phyloP scores from a whole-genome alignment of 2,329 filamentous ascomycete species.

The Arthroderma uncinatum region DNA sequence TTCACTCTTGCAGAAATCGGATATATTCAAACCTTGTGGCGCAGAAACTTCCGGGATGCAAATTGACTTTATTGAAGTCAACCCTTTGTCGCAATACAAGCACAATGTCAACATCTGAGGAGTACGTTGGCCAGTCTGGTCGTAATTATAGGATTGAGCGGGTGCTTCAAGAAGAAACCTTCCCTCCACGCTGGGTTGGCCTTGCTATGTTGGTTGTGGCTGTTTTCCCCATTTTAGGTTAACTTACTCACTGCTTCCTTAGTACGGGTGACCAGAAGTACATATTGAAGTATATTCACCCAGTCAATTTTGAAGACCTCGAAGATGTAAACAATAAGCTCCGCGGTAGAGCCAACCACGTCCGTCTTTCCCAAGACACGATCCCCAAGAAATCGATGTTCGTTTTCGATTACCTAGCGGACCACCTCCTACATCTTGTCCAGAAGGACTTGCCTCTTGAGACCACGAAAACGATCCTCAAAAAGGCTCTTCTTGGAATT shows the following conservation, averaged over 20 bases:
- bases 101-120: background rate
- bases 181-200: background rate
- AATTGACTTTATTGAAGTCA: background rate
- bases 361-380: slow-evolving; percentile 31
- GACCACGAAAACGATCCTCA: slow-evolving; percentile 32
- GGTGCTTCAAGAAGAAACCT: background rate
- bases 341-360: slow-evolving; percentile 2
- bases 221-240: too few species aligned
- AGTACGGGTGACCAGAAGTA: slow-evolving; percentile 2
- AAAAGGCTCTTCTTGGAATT: slow-evolving; percentile 31
- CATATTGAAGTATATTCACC: slow-evolving; percentile 16
- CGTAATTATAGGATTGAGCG: background rate
- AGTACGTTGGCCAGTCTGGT: background rate
- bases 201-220: background rate
- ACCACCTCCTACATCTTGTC: slow-evolving; percentile 34
- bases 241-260: background rate
- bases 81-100: background rate
- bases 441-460: slow-evolving; percentile 29
- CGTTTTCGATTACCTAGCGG: slow-evolving; percentile 36
- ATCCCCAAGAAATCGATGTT: slow-evolving; percentile 38
- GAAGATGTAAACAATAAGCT: slow-evolving; percentile 1
- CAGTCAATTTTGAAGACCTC: background rate
- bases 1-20: background rate
- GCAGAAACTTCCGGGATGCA: background rate
- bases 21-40: background rate